Base-by-base conservation (phyloP, 768 basidiomycete genomes). In the Pisolithus orientalis region DNA sequence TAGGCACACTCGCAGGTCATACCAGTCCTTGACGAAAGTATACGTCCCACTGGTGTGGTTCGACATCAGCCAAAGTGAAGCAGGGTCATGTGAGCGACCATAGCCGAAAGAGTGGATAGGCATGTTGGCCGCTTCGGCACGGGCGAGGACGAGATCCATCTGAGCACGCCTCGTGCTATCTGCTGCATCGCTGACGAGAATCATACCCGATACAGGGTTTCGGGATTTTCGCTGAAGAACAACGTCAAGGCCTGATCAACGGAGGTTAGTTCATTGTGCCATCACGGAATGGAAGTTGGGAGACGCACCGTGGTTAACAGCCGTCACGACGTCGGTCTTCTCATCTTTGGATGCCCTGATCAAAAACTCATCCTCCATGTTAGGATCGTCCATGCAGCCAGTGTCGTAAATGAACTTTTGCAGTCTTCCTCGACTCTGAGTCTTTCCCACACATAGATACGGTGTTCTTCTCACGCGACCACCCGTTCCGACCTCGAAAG, bases 21-120 rank as follows among this genome's bases (percentile, higher is more conserved):
- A 94, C 89, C 94, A 97, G 65, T 96, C 95, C 70, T 90, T 90
- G 55, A 97, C 93, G 61, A 96, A 99, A 4, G 94, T 97, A 72
- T 98, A 98, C 28, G 94, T 96, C 25, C 96, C 96, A 57, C 83
- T 83, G 3, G 96, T 97, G 67, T 98, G 94, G 68, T 97, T 98
- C 9, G 94, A 97, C 80, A 99, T 94, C 44, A 98, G 83, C 96
- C 96, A 98, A 32, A 99, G 80, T 6, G 94, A 95, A 13, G 92
- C 92, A 16, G 96, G 96, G 67, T 98, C 96, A 65, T 98, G 96
- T 14, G 92, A 90, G 53, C 91, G 89, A 27, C 94, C 95, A 62
- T 95, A 99, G 48, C 96, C 96, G 58, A 99, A 87, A 3, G 94
- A 89, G 67, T 99, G 95, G 51, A 99, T 96, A 4, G 96, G 94